These are phyloP conservation scores for Podospora australis DNA, from an alignment of 495 filamentous ascomycete species.

Conservation along the genomic window DNA sequence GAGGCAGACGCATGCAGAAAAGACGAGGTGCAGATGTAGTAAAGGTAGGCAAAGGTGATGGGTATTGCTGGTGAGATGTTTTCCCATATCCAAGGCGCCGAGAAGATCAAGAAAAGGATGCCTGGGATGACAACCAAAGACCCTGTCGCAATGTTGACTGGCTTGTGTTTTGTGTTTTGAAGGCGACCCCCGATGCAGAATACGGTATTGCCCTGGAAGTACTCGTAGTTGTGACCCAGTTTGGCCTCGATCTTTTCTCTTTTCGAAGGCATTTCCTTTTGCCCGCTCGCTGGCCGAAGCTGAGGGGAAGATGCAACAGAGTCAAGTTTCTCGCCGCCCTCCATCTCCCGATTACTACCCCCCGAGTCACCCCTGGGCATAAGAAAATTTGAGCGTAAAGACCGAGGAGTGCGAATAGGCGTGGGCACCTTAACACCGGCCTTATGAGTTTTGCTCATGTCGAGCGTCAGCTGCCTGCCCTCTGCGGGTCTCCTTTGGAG, in stretches of 20 bases:
- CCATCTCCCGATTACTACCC: constrained; percentile 45
- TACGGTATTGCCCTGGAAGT: constrained; percentile 84
- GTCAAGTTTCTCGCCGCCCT: constrained; percentile 68
- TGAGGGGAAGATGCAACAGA: constrained; percentile 69
- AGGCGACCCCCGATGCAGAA: constrained; percentile 82
- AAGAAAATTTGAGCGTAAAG: constrained; percentile 64
- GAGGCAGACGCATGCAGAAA: constrained; percentile 87
- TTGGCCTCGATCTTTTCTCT: constrained; percentile 27
- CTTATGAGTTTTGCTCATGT: constrained; percentile 50
- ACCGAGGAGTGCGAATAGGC: constrained; percentile 59
- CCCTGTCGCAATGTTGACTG: constrained; percentile 87
- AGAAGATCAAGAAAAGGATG: constrained; percentile 77
- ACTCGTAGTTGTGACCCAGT: constrained; percentile 68
- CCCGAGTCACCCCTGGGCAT: constrained; percentile 44
- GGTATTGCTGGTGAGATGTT: constrained; percentile 90
- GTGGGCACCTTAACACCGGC: constrained; percentile 41
- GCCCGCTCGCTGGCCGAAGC: constrained; percentile 34
- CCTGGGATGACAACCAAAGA: constrained; percentile 68
- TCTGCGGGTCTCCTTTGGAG: constrained; percentile 53
- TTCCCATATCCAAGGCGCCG: constrained; percentile 84
- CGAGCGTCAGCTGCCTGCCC: constrained; percentile 48
- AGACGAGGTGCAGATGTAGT: constrained; percentile 83
- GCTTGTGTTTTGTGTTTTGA: constrained; percentile 81
- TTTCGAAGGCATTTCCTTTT: constrained; percentile 19
- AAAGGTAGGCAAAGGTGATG: constrained; percentile 82